These are phyloP conservation scores for Tylopilus rubrobrunneus DNA, from an alignment of 768 basidiomycete species.

Conservation along the genomic window DNA sequence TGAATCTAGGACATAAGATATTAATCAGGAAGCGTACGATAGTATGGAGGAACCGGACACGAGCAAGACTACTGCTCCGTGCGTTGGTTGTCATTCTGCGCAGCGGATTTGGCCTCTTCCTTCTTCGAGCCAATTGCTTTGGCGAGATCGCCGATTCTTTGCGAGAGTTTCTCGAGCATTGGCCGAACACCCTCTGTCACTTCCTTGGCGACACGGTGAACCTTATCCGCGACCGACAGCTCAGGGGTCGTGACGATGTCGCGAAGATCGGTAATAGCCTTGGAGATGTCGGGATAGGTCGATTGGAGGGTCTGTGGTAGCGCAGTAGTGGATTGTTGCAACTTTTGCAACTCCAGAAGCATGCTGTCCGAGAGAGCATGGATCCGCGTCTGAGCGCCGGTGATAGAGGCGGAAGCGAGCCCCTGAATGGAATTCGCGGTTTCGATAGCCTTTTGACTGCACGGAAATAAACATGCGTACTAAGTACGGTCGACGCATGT, in stretches of 20 bases:
- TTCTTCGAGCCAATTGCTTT: slow-evolving; percentile 26
- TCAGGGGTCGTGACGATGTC: slow-evolving; percentile 50
- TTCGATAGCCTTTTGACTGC: slow-evolving; percentile 65
- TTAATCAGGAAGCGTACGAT: slow-evolving; percentile 7
- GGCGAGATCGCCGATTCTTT: slow-evolving; percentile 33
- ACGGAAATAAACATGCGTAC: slow-evolving; percentile 4
- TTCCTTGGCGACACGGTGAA: slow-evolving; percentile 49
- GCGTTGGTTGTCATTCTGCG: slow-evolving; percentile 10
- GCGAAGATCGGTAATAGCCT: slow-evolving; percentile 51
- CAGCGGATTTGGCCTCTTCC: slow-evolving; percentile 16
- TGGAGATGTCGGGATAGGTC: slow-evolving; percentile 51
- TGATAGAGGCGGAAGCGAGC: slow-evolving; percentile 54
- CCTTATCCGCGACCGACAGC: slow-evolving; percentile 60
- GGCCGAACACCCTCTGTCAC: slow-evolving; percentile 61
- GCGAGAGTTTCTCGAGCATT: slow-evolving; percentile 49
- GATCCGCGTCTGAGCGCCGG: slow-evolving; percentile 52
- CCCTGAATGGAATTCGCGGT: slow-evolving; percentile 61
- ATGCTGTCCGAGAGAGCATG: slow-evolving; percentile 61
- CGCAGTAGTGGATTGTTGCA: slow-evolving; percentile 56
- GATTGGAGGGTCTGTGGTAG: slow-evolving; percentile 60
- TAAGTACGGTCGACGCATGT: background rate
- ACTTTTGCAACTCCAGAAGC: slow-evolving; percentile 61
- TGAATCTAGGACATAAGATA: slow-evolving; percentile 22
- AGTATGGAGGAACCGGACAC: slow-evolving; percentile 3
- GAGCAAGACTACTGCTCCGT: slow-evolving; percentile 9